phyloP scores from a whole-genome alignment of 2,329 filamentous ascomycete species.

The Didymella arachidicola region DNA sequence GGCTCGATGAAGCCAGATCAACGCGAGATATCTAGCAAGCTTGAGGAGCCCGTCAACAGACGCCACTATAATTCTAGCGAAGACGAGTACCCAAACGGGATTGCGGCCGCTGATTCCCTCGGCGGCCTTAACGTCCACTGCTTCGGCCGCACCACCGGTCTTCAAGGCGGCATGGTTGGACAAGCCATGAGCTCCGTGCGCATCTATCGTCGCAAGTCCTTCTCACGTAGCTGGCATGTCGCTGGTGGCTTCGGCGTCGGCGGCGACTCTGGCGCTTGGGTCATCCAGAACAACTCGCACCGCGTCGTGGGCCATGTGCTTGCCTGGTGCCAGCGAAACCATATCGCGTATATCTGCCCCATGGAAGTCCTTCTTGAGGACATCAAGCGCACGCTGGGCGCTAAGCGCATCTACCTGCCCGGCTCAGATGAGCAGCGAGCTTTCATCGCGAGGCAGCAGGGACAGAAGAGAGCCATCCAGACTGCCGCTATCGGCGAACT shows the following conservation, averaged over 20 bases:
- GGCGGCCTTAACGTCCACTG: slow-evolving; percentile 84
- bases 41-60: slow-evolving; percentile 47
- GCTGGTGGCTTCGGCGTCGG: slow-evolving; percentile 73
- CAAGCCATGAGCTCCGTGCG: slow-evolving; percentile 84
- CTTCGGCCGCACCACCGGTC: slow-evolving; percentile 83
- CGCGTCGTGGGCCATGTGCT: slow-evolving; percentile 88
- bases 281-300: slow-evolving; percentile 80
- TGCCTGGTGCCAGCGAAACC: slow-evolving; percentile 82
- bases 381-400: slow-evolving; percentile 79
- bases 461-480: slow-evolving; percentile 14
- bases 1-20: slow-evolving; percentile 37
- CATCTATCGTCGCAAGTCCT: slow-evolving; percentile 82
- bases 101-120: slow-evolving; percentile 67
- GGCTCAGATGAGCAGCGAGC: slow-evolving; percentile 55
- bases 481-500: slow-evolving; percentile 32
- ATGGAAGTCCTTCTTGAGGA: slow-evolving; percentile 92
- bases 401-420: slow-evolving; percentile 74
- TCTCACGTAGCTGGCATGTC: slow-evolving; percentile 74
- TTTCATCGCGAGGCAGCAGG: slow-evolving; percentile 20
- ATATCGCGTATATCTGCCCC: slow-evolving; percentile 88
- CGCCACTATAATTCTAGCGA: slow-evolving; percentile 47
- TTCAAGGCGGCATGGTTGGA: slow-evolving; percentile 80
- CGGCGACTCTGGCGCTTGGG: slow-evolving; percentile 92
- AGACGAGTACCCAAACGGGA: slow-evolving; percentile 62
- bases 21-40: slow-evolving; percentile 40